Evolutionary conservation across 1,284 basidiomycete genomes (phyloP).

Genomic region (Meripilus lineatus): DNA sequence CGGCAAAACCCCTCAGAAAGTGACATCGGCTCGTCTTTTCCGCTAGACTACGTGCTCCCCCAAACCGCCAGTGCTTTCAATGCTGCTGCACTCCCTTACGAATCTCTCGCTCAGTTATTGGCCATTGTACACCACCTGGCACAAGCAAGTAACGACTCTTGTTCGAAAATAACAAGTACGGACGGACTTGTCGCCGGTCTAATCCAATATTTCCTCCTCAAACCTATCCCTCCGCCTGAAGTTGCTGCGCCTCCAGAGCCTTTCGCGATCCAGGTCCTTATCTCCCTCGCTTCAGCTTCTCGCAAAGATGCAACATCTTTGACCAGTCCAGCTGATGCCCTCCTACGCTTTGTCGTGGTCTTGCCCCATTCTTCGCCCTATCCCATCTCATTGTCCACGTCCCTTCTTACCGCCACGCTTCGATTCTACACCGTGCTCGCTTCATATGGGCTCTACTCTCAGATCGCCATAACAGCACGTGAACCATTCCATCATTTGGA

Average conservation of each 20-base stretch:
- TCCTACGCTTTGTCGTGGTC: constrained; percentile 73
- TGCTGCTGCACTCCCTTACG: constrained; percentile 38
- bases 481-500: constrained; percentile 45
- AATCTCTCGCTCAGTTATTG: constrained; percentile 56
- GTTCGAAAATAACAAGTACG: constrained; percentile 49
- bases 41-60: constrained; percentile 50
- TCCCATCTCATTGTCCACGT: constrained; percentile 36
- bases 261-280: constrained; percentile 55
- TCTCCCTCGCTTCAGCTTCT: constrained; percentile 57
- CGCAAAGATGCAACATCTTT: constrained; percentile 63
- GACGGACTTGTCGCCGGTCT: constrained; percentile 51
- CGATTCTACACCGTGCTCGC: constrained; percentile 64
- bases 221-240: constrained; percentile 37
- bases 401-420: constrained; percentile 57
- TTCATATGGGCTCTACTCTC: constrained; percentile 72
- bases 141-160: constrained; percentile 48
- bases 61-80: constrained; percentile 39
- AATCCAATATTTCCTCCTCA: constrained; percentile 52
- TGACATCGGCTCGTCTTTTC: constrained; percentile 37
- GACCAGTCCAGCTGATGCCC: constrained; percentile 51
- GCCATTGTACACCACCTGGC: constrained; percentile 60
- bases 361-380: constrained; percentile 51
- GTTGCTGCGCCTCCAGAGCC: constrained; percentile 39
- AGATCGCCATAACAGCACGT: constrained; percentile 60
- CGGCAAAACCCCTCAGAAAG: constrained; percentile 22